These are phyloP conservation scores for Drosera capensis DNA, from an alignment of 148 eudicot genomes.

Conservation along the genomic window DNA sequence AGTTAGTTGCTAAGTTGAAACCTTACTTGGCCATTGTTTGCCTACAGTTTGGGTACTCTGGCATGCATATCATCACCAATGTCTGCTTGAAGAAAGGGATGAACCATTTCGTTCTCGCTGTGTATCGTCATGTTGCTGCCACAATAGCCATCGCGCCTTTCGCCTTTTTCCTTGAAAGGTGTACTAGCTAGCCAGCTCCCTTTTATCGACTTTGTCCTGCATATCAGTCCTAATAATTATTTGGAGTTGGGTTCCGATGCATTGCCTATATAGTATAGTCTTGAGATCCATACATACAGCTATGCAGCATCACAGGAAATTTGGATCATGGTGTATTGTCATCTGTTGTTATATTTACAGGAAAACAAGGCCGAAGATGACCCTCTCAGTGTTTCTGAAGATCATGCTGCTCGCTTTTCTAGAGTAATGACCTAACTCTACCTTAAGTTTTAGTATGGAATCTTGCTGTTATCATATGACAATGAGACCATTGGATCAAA, in stretches of 20 bases:
- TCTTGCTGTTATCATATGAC: too few relatives aligned
- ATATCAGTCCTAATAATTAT: neutral
- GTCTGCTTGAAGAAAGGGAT: conserved; percentile 45
- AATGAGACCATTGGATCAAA: too few relatives aligned
- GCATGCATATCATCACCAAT: conserved; percentile 37
- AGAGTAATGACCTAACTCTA: conserved; percentile 30
- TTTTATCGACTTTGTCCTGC: neutral
- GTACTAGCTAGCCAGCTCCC: too few relatives aligned
- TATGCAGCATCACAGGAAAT: too few relatives aligned
- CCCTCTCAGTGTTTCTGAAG: conserved; percentile 32
- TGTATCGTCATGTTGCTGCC: conserved; percentile 48
- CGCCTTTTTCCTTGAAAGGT: conserved; percentile 53
- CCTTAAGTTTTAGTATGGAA: neutral
- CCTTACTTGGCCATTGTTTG: conserved; percentile 33
- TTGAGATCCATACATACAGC: too few relatives aligned
- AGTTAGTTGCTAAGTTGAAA: conserved; percentile 12
- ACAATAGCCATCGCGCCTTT: conserved; percentile 43
- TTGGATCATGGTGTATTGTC: neutral
- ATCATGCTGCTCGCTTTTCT: conserved; percentile 37
- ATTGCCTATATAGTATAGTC: too few relatives aligned
- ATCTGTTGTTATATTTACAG: conserved; percentile 10
- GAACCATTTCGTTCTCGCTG: conserved; percentile 52
- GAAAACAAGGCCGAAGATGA: conserved; percentile 66
- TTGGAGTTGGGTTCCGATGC: too few relatives aligned
- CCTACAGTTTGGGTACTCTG: conserved; percentile 44